Base-by-base conservation (phyloP, 331 rosid genomes). In the Spiraea crenata region DNA sequence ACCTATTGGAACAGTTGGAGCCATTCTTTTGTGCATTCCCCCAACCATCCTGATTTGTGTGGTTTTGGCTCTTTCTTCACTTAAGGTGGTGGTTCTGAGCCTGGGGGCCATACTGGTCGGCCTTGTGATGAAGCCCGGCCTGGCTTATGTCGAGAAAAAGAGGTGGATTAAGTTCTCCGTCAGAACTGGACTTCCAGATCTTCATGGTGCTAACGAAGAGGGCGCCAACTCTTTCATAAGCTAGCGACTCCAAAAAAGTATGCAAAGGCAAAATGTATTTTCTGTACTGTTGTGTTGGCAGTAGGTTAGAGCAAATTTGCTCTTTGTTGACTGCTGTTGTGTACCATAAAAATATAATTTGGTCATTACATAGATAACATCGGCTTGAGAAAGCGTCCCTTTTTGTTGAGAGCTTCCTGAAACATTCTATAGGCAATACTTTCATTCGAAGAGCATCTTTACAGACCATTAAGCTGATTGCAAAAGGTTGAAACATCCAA, bases 101-200 rank as follows among this genome's bases (percentile, higher is more conserved):
- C 61, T 92, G 11, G n/a, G 57, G 15, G 96, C 91, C 45, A 80
- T 90, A 77, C 82, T 77, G 0, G 74, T 90, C 63, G 98, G 98
- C 63, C 71, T 86, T 72, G 69, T 83, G 82, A 37, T 88, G 81
- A 84, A 85, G 63, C 98, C 98, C 1, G 76, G 85, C 66, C 86
- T 92, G 66, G 83, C 77, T 66, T 70, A 58, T 31, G 74, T 68
- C 0, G 90, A 92, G 85, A 88, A 76, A 57, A 90, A 82, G 87
- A 67, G 90, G 64, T 88, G 91, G 98, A 20, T 92, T 39, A 92
- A 86, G 79, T 92, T 92, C 87, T 88, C 93, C 15, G 42, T 65
- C 49, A 83, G 82, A 69, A 46, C 85, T 19, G 88, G 88, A 42
- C 96, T 92, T 55, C 87, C 87, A 37, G 84, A 85, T 77, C 65